Base-by-base conservation (phyloP, 2,329 filamentous ascomycete species). In the Nemania serpens region DNA sequence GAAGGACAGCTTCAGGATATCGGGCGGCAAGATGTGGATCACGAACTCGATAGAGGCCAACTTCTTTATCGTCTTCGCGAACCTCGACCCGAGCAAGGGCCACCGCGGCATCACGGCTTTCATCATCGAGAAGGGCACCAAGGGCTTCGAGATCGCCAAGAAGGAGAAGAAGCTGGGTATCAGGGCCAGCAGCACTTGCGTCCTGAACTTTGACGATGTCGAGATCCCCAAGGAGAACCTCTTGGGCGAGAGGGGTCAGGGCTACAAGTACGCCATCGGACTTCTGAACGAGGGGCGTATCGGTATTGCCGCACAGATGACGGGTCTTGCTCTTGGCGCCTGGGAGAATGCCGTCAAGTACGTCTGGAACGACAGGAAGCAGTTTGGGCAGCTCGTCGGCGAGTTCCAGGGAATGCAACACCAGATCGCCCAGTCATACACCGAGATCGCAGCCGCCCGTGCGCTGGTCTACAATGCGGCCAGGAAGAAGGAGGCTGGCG, bases 81-180 rank as follows among this genome's bases (percentile, higher is more conserved):
- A 97, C 79, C 82, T 99, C 41, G 89, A 97, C 74, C 93, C 90
- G 0, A 88, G 86, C 79, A 93, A 94, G 80, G 94, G 93, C 55
- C 97, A 99, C 84, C 94, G 93, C 78, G 95, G 95, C 60, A 99
- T 99, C 77, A 93, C 93, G 1, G 95, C 95, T 54, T 99, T 99
- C 75, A 82, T 99, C 63, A 88, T 98, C 43, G 93, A 97, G 79
- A 97, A 97, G 82, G 89, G 83, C 71, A 91, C 87, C 51, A 88
- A 89, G 57, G 95, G 95, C 36, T 97, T 99, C 82, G 88, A 86
- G 63, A 96, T 99, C 72, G 93, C 95, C 42, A 99, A 99, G 86
- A 99, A 99, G 83, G 95, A 99, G 84, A 98, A 98, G 89, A 99
- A 99, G 83, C 88, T 99, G 50, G 95, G 95, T 61, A 99, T 99